phyloP scores from a whole-genome alignment of 2,329 filamentous ascomycete genomes.

The Lanzia echinophila region DNA sequence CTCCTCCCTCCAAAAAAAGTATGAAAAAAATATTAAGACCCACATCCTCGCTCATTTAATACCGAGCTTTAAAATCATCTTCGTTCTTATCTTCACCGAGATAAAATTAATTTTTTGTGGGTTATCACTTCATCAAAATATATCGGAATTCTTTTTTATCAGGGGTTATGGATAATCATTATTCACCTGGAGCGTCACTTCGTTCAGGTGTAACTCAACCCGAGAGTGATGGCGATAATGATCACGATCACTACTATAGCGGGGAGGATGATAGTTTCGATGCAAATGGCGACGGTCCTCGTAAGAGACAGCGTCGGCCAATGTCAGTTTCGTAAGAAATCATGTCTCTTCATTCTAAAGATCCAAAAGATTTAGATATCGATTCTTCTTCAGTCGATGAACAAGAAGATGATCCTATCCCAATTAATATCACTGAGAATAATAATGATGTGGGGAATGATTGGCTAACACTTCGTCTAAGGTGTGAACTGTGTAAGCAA shows the following conservation, averaged over 20 bases:
- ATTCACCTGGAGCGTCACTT: constrained; percentile 23
- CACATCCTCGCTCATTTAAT: constrained; percentile 17
- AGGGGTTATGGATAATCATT: constrained; percentile 26
- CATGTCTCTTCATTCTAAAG: constrained; percentile 23
- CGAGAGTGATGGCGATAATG: constrained; percentile 30
- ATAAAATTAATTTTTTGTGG: constrained; percentile 7
- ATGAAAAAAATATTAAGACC: neutral
- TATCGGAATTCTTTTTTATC: neutral
- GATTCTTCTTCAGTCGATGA: constrained; percentile 14
- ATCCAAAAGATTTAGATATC: constrained; percentile 14
- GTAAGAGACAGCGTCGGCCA: constrained; percentile 40
- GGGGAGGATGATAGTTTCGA: constrained; percentile 28
- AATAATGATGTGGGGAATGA: constrained; percentile 18
- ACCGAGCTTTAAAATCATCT: constrained; percentile 9
- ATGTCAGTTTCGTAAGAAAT: constrained; percentile 43
- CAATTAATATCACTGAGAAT: neutral
- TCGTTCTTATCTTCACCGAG: constrained; percentile 27
- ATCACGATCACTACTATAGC: constrained; percentile 15
- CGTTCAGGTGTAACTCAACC: constrained; percentile 22
- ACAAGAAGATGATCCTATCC: constrained; percentile 13
- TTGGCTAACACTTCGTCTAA: constrained; percentile 35
- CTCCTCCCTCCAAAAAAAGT: no score
- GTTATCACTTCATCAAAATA: neutral
- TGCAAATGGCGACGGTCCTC: constrained; percentile 30
- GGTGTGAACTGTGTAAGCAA: constrained; percentile 73